Evolutionary conservation across 106 monocot genomes (phyloP).

Genomic region (Posidonia australis): DNA sequence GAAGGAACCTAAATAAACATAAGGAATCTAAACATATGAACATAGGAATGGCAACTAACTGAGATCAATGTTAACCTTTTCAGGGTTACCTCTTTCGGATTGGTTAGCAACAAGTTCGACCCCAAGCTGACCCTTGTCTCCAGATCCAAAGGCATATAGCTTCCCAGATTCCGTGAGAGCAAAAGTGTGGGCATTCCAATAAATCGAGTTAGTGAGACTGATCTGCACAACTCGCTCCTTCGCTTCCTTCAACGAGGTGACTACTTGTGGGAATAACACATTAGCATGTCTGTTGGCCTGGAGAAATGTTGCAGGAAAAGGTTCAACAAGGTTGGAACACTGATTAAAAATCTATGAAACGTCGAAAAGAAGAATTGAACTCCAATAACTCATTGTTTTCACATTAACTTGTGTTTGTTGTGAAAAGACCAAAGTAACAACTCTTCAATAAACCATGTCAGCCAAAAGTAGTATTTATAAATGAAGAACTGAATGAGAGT

Average conservation of each 20-base stretch:
- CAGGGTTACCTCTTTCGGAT: slow-evolving; percentile 61
- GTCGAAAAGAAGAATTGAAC: too few relatives aligned
- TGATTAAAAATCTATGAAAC: too few relatives aligned
- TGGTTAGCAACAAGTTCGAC: slow-evolving; percentile 49
- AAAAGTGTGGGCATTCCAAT: slow-evolving; percentile 99
- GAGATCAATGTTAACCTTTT: slow-evolving; percentile 77
- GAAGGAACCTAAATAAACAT: neutral
- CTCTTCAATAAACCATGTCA: too few relatives aligned
- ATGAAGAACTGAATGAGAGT: too few relatives aligned
- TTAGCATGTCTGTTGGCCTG: slow-evolving; percentile 72
- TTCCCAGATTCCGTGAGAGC: slow-evolving; percentile 81
- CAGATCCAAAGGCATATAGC: slow-evolving; percentile 84
- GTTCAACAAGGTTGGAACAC: too few relatives aligned
- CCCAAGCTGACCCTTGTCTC: slow-evolving; percentile 96
- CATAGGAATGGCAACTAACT: slow-evolving; percentile 14
- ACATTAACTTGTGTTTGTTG: too few relatives aligned
- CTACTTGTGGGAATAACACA: slow-evolving; percentile 66
- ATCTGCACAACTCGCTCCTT: slow-evolving; percentile 86
- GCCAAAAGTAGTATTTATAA: too few relatives aligned
- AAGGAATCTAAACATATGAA: neutral
- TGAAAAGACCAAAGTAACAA: too few relatives aligned
- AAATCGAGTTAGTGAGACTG: slow-evolving; percentile 87
- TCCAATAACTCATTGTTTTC: too few relatives aligned
- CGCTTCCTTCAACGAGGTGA: slow-evolving; percentile 56
- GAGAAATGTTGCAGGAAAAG: too few relatives aligned